These are phyloP conservation scores for Annulohypoxylon maeteangense DNA, from an alignment of 495 filamentous ascomycete genomes.

Conservation along the genomic window DNA sequence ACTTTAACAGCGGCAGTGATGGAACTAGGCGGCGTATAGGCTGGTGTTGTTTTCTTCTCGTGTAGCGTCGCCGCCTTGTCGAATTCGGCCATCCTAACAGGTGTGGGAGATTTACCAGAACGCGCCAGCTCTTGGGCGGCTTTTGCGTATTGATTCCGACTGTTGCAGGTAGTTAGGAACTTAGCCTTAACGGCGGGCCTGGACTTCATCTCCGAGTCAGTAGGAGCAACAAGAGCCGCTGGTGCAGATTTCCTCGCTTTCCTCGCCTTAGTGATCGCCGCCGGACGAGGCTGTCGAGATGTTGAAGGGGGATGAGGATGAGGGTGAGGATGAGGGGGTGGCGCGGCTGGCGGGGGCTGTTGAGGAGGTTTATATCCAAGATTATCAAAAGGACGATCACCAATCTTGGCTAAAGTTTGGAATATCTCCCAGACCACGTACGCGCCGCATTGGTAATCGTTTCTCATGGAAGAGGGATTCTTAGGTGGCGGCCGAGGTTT, in stretches of 20 bases:
- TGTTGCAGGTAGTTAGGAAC: conserved; percentile 20
- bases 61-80: conserved; percentile 17
- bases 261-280: conserved; percentile 36
- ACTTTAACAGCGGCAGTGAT: conserved; percentile 54
- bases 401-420: conserved; percentile 45
- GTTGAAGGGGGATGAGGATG: conserved; percentile 18
- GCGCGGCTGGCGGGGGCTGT: conserved; percentile 28
- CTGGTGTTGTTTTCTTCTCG: conserved; percentile 5
- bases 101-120: conserved; percentile 35
- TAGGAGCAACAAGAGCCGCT: conserved; percentile 15
- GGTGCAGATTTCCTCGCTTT: conserved; percentile 47
- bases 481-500: conserved; percentile 46
- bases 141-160: conserved; percentile 37
- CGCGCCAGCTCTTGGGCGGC: conserved; percentile 41
- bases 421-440: conserved; percentile 50
- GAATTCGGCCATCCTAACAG: conserved; percentile 21
- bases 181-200: conserved; percentile 25
- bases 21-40: conserved; percentile 38
- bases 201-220: not conserved
- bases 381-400: conserved; percentile 46
- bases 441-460: conserved; percentile 48
- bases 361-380: conserved; percentile 40
- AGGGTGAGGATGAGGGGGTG: no score
- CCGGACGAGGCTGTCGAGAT: conserved; percentile 16
- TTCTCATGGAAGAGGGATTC: conserved; percentile 48